Evolutionary conservation across 352 stramenopile genomes (phyloP).

Genomic region (Pythium volutum): DNA sequence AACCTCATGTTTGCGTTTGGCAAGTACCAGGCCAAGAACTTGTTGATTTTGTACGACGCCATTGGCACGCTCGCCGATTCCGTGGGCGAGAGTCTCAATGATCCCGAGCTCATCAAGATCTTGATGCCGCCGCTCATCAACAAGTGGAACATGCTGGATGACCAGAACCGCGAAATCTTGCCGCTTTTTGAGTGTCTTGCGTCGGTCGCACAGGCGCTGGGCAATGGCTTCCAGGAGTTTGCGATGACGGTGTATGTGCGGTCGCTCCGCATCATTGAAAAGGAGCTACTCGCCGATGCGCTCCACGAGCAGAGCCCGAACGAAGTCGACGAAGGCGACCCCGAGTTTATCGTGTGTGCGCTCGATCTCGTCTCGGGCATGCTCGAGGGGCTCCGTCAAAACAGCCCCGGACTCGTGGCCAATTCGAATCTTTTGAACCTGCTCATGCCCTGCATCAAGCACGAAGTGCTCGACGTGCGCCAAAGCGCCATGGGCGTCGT

Average conservation of each 20-base stretch:
- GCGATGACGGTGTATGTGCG: slow-evolving; percentile 77
- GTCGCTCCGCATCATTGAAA: slow-evolving; percentile 81
- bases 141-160: slow-evolving; percentile 88
- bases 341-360: slow-evolving; percentile 88
- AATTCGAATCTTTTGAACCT: slow-evolving; percentile 87
- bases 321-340: slow-evolving; percentile 83
- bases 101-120: slow-evolving; percentile 88
- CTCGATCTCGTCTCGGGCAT: slow-evolving; percentile 89
- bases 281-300: slow-evolving; percentile 76
- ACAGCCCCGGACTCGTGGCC: slow-evolving; percentile 71
- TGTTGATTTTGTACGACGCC: slow-evolving; percentile 96
- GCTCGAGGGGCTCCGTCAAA: slow-evolving; percentile 78
- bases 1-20: slow-evolving; percentile 91
- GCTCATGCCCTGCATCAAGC: slow-evolving; percentile 82
- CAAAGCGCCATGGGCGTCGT: slow-evolving; percentile 90
- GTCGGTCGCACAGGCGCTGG: slow-evolving; percentile 80
- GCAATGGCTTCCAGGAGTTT: slow-evolving; percentile 87
- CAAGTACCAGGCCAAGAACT: slow-evolving; percentile 93
- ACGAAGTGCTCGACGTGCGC: slow-evolving; percentile 85
- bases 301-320: slow-evolving; percentile 75
- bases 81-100: slow-evolving; percentile 90
- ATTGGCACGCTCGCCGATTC: slow-evolving; percentile 95
- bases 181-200: slow-evolving; percentile 89
- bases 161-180: slow-evolving; percentile 78
- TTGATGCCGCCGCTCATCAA: slow-evolving; percentile 93